Evolutionary conservation across 1,139 yeast species (phyloP).

Genomic region (Entelexis paramagnoliae): DNA sequence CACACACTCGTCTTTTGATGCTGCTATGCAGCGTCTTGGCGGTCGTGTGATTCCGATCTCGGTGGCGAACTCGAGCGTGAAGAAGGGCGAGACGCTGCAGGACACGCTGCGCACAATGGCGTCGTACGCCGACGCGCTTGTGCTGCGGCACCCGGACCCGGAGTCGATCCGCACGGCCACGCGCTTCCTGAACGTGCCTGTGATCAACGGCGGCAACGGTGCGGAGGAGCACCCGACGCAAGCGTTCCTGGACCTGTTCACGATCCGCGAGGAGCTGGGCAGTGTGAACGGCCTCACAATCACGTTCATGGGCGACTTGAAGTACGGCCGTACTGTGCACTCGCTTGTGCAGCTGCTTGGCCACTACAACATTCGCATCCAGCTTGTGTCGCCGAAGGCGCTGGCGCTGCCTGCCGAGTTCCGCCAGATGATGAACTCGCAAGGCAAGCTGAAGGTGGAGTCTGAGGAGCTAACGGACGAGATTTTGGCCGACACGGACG

Average conservation of each 20-base stretch:
- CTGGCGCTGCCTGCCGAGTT: constrained; percentile 69
- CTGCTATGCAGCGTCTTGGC: constrained; percentile 99
- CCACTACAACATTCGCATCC: constrained; percentile 87
- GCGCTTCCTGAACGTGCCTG: constrained; percentile 92
- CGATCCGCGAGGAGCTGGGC: constrained; percentile 97
- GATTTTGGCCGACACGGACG: constrained; percentile 81
- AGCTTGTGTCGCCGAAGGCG: constrained; percentile 84
- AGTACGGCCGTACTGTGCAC: constrained; percentile 97
- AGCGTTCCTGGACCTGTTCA: constrained; percentile 92
- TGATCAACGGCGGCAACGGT: constrained; percentile 97
- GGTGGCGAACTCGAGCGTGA: constrained; percentile 78
- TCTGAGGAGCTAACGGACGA: constrained; percentile 70
- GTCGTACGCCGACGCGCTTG: constrained; percentile 94
- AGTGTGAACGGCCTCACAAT: constrained; percentile 96
- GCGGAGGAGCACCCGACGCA: constrained; percentile 97
- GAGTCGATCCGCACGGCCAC: constrained; percentile 91
- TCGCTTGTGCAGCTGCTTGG: constrained; percentile 83
- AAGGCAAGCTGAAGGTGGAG: constrained; percentile 64
- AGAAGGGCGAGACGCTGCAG: constrained; percentile 96
- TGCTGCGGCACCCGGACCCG: constrained; percentile 89
- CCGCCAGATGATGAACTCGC: constrained; percentile 50
- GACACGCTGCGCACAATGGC: constrained; percentile 93
- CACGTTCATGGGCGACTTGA: constrained; percentile 98
- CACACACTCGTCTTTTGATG: constrained; percentile 92
- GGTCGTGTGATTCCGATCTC: constrained; percentile 90